Evolutionary conservation across 2,329 filamentous ascomycete species (phyloP), one percentile per base, ranked within the genome.

Genomic region (Venturia oleaginea): DNA sequence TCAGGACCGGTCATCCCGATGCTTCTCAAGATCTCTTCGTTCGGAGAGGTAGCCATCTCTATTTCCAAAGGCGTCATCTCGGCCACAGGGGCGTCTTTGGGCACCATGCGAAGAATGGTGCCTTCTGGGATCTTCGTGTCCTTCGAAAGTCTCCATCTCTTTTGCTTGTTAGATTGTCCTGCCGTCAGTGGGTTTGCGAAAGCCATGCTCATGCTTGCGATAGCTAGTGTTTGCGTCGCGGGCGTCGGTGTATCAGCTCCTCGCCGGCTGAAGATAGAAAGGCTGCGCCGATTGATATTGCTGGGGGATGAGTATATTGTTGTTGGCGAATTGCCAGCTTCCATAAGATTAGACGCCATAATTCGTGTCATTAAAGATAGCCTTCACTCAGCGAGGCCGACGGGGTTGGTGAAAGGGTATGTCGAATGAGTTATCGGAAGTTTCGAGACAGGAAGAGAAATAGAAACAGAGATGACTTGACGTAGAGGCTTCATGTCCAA

Each of bases 201-300:
- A 22, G 27, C 37, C 42, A 40, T 67, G 65, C 40, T 64, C 65
- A 66, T 66, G 51, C 65, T 51, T 38, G 64, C 24, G 13, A 65
- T 66, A 63, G 43, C 65, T 64, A 65, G 55, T 19, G 51, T 65
- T 61, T 59, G 64, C 55, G 22, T 63, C 48, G 65, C 42, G 54
- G 66, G 64, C 15, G 67, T 54, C 40, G 68, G 34, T 40, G 59
- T 68, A 19, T 67, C 66, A 11, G 65, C 38, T 32, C 63, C 66
- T 34, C 54, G 48, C 42, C 65, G 67, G 60, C 79, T 90, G 65
- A 81, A 87, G 70, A 83, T 88, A 65, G 86, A 89, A 74, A 79
- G 80, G 24, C 73, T 88, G 64, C 82, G 82, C 40, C 65, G 64
- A 30, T 62, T 65, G 51, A 69, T 17, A 27, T 64, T 64, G 40